Base-by-base conservation (phyloP, 139 green algal species). In the Yamagishiella unicocca region DNA sequence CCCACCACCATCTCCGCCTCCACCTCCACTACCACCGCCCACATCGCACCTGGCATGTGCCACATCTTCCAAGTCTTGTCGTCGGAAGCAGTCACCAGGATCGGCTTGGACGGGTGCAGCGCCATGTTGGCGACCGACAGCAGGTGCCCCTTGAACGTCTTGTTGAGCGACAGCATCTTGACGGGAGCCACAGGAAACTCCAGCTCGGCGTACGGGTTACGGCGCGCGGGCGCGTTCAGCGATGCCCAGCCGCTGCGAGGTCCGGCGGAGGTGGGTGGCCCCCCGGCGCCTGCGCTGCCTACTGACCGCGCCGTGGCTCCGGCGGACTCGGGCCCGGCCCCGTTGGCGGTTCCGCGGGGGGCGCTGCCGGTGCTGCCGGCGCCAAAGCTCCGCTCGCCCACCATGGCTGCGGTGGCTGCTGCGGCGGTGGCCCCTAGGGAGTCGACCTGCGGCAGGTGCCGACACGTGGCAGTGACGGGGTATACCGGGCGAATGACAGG, bases 91-190 rank as follows among this genome's bases (percentile, higher is more conserved):
- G 95, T 97, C 25, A 95, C 96, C 38, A 97, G 81, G 79, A 98
- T 94, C 53, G 95, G 93, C 89, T 97, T 97, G 72, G 58, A 95
- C 29, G 96, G 95, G 90, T 98, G 96, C 83, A 98, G 81, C n/a
- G 92, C 92, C 33, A 97, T 35, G 76, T 92, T 91, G 29, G 91
- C 92, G 45, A 95, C 88, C 2, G 79, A 88, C 84, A 94, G 64
- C 38, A 93, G 58, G 79, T 96, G 93, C 33, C 92, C 93, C 92
- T 96, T 97, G 91, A 98, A 96, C 8, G 93, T 96, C 77, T 96
- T 96, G 29, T 89, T 50, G 31, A 95, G 88, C 31, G 54, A 85
- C 68, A 95, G 88, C 67, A 87, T 83, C 77, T 94, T 93, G 53
- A 94, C 88, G 9, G 91, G 78, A 37, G 90, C 84, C 12, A 89